These are phyloP conservation scores for Effrenium voratum DNA, from an alignment of 73 alveolate genomes.

Conservation along the genomic window DNA sequence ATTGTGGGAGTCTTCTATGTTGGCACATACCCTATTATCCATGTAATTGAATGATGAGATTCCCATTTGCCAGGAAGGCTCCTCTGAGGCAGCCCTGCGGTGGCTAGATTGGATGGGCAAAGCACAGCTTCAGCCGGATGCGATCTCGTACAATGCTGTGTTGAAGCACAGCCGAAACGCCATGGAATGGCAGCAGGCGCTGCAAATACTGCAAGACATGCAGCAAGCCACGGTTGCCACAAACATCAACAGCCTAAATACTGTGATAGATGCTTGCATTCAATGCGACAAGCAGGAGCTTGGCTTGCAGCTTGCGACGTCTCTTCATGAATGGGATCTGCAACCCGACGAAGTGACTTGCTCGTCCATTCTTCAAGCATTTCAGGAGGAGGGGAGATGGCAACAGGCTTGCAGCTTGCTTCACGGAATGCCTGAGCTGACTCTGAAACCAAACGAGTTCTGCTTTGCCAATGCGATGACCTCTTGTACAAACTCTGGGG, in stretches of 20 bases:
- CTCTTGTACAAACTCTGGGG: constrained; percentile 39
- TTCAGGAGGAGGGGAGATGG: constrained; percentile 61
- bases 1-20: no score
- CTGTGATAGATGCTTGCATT: constrained; percentile 15
- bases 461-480: constrained; percentile 31
- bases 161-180: constrained; percentile 28
- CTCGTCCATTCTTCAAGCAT: constrained; percentile 10
- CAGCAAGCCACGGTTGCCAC: background rate
- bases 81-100: background rate
- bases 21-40: no score
- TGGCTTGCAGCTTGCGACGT: constrained; percentile 1
- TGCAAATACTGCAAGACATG: constrained; percentile 21
- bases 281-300: background rate
- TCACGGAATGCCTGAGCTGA: constrained; percentile 33
- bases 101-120: constrained; percentile 75
- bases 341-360: constrained; percentile 23
- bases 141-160: constrained; percentile 12
- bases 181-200: background rate
- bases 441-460: background rate
- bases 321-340: constrained; percentile 10
- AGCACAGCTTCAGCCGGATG: constrained; percentile 46
- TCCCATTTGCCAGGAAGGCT: background rate
- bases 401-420: constrained; percentile 23
- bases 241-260: constrained; percentile 15
- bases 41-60: background rate